Evolutionary conservation across 2,329 filamentous ascomycete species (phyloP), one percentile per base, ranked within the genome.

Genomic region (Colletotrichum noveboracense): DNA sequence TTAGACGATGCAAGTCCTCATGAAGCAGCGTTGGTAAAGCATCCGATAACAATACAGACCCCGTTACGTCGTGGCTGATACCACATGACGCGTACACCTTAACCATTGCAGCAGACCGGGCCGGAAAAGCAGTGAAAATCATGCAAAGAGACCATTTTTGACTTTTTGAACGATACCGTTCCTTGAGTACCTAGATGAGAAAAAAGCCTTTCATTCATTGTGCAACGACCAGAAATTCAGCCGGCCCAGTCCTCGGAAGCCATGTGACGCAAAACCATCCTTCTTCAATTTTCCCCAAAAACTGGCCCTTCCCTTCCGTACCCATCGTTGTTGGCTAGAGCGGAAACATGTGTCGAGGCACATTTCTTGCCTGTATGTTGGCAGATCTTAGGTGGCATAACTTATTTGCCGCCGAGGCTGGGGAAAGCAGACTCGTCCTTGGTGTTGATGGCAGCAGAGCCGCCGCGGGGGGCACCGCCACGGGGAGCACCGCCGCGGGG

Each of bases 341-440:
- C 74, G 74, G 70, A 76, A 68, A 55, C 48, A 76, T 76, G 70
- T 76, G 74, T 76, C 74, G 65, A 66, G 58, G 74, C 74, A 76
- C 70, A 76, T 74, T 52, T 65, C 60, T 68, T 69, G 70, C 74
- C 64, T 65, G 64, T 68, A 52, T 76, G 26, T 73, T 66, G 74
- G 74, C 70, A 66, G 65, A 64, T 75, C 62, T 75, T 52, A 52
- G 64, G 28, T 66, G 74, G 78, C 79, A 79, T 80, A 52, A 52
- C 12, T 83, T 89, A 90, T 82, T 87, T 87, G 84, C 88, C 87
- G 81, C 90, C 90, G 79, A 92, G 86, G 87, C 89, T 91, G 81
- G 91, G 91, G 88, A 92, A 92, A 77, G 90, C 90, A 78, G 84
- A 85, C 87, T 91, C 85, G 80, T 92, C 90, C 81, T 83, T 88